Conservation (phyloP, 805 yeast species). For the Metahyphopichia silvanorum region DNA sequence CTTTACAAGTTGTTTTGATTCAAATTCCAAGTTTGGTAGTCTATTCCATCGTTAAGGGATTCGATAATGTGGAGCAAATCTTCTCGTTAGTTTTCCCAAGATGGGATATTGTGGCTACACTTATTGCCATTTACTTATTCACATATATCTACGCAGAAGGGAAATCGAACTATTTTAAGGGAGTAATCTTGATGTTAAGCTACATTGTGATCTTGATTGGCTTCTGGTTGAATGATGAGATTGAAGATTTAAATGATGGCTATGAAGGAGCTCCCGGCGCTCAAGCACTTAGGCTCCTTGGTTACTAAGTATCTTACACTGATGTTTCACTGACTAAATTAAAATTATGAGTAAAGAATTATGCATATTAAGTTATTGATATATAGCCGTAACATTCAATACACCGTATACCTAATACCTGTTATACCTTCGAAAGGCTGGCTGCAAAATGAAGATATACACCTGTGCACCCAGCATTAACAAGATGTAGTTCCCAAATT, state of each 20-base stretch:
- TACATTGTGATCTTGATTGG: constrained; percentile 77
- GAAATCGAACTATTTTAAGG: constrained; percentile 93
- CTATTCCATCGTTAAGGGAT: constrained; percentile 54
- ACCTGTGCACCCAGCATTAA: too few relatives aligned
- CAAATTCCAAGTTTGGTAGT: constrained; percentile 90
- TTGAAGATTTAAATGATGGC: constrained; percentile 30
- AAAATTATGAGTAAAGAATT: too few relatives aligned
- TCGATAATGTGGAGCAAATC: constrained; percentile 42
- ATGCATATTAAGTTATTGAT: too few relatives aligned
- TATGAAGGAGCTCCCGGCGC: constrained; percentile 5
- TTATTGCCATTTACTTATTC: constrained; percentile 83
- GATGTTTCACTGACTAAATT: too few relatives aligned
- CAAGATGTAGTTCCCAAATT: too few relatives aligned
- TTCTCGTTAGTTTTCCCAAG: constrained; percentile 88
- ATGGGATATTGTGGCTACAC: constrained; percentile 89
- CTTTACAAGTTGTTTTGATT: constrained; percentile 87
- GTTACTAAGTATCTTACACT: neutral
- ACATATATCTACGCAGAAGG: constrained; percentile 96
- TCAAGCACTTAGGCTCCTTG: neutral
- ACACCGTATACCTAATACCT: too few relatives aligned
- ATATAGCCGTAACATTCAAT: too few relatives aligned
- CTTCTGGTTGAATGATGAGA: constrained; percentile 60
- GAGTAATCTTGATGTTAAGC: constrained; percentile 77
- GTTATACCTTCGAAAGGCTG: too few relatives aligned
- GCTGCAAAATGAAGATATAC: too few relatives aligned